These are phyloP conservation scores for Pelomyxa schiedti DNA, from an alignment of 78 protist species.

Conservation along the genomic window DNA sequence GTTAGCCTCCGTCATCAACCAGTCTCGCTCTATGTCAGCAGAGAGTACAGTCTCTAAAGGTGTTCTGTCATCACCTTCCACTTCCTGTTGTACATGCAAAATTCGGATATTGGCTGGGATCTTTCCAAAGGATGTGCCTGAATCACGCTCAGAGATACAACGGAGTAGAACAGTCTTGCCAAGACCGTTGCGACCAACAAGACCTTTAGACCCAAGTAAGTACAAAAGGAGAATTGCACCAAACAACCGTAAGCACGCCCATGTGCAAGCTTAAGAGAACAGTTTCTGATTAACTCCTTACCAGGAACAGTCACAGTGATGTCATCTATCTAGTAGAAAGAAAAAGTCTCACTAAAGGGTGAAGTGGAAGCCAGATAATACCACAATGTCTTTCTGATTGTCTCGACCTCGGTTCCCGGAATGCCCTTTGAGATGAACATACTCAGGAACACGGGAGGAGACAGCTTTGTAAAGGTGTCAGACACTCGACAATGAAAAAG, in stretches of 20 bases:
- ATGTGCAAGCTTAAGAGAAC: constrained; percentile 26
- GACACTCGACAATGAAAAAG: too few relatives aligned
- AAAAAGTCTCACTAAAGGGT: too few relatives aligned
- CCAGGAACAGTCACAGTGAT: constrained; percentile 47
- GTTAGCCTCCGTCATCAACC: constrained; percentile 60
- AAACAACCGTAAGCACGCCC: constrained; percentile 40
- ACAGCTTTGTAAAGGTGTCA: too few relatives aligned
- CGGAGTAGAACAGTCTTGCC: constrained; percentile 89
- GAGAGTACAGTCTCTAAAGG: constrained; percentile 59
- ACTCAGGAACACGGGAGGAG: constrained; percentile 34
- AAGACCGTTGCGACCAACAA: constrained; percentile 83
- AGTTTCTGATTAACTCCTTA: constrained; percentile 31
- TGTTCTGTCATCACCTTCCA: constrained; percentile 52
- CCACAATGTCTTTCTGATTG: constrained; percentile 43
- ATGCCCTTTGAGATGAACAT: constrained; percentile 28
- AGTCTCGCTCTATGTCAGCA: constrained; percentile 63
- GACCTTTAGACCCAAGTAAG: constrained; percentile 81
- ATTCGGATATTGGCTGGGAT: constrained; percentile 64
- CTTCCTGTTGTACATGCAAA: constrained; percentile 82
- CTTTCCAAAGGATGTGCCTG: constrained; percentile 4
- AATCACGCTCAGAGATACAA: constrained; percentile 44
- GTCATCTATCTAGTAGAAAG: constrained; percentile 42
- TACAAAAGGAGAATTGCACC: too few relatives aligned
- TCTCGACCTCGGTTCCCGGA: constrained; percentile 11
- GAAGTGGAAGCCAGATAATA: too few relatives aligned